Percentiles rank a stretch among this genome's conserved stretches.
Conservation (phyloP, 179 eudicot genomes). For the Heliamphora pulchella region DNA sequence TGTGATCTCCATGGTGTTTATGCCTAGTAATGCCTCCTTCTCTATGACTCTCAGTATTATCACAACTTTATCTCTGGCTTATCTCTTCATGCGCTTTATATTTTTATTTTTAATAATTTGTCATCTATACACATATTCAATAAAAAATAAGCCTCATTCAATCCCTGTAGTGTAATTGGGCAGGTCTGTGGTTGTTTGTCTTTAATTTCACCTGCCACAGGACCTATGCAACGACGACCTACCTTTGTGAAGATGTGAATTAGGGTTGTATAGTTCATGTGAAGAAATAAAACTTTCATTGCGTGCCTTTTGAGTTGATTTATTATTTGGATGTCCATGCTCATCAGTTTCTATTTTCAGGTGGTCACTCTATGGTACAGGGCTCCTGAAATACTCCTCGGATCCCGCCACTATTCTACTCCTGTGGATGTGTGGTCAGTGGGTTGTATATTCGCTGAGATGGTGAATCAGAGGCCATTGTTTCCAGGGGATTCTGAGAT, state of each 20-base stretch:
- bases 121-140: not conserved
- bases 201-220: conserved; percentile 2
- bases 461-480: conserved; percentile 84
- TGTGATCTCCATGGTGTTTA: not conserved
- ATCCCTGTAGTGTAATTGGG: not conserved
- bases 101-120: not conserved
- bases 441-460: conserved; percentile 75
- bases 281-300: not conserved
- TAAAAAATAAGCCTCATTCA: not conserved
- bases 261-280: not conserved
- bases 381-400: conserved; percentile 62
- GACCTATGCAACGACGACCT: not conserved
- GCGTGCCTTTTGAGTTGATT: not conserved
- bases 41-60: not conserved
- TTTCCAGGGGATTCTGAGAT: conserved; percentile 98
- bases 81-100: not conserved
- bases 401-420: conserved; percentile 52
- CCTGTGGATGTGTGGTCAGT: conserved; percentile 67
- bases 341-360: conserved; percentile 26
- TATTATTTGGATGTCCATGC: conserved; percentile 2
- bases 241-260: not conserved
- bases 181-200: conserved; percentile 7
- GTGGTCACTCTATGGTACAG: conserved; percentile 61
- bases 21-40: not conserved
- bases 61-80: not conserved